A percentile compares a stretch with the other conserved stretches of the same genome.
phyloP scores from a whole-genome alignment of 2,329 filamentous ascomycete genomes.

The Phaeosphaeria sp. region DNA sequence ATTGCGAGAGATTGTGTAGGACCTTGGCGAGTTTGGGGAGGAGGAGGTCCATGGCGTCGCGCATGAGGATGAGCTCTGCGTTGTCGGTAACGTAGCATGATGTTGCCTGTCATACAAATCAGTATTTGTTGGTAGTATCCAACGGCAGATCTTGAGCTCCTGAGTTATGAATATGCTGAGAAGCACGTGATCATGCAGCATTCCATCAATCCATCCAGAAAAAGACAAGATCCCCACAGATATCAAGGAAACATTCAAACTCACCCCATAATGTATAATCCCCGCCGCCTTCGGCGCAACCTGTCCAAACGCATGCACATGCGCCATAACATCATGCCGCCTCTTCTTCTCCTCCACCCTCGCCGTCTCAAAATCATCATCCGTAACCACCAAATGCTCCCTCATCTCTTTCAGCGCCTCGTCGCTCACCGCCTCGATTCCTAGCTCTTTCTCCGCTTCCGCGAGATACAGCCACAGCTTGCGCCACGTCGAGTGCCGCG shows the following conservation, averaged over 20 bases:
- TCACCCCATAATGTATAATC: constrained; percentile 77
- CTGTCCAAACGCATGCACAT: constrained; percentile 75
- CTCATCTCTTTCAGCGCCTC: constrained; percentile 61
- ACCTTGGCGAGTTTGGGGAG: constrained; percentile 80
- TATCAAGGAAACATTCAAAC: constrained; percentile 56
- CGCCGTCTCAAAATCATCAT: constrained; percentile 56
- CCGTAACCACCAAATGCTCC: constrained; percentile 53
- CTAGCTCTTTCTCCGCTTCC: constrained; percentile 81
- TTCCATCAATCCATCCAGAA: not conserved
- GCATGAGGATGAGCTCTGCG: constrained; percentile 67
- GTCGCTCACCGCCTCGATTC: constrained; percentile 72
- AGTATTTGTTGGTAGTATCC: too few relatives aligned
- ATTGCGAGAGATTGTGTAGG: constrained; percentile 74
- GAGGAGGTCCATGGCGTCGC: constrained; percentile 77
- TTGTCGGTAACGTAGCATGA: constrained; percentile 39
- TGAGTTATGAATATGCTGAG: too few relatives aligned
- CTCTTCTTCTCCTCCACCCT: constrained; percentile 60
- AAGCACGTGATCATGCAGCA: not conserved
- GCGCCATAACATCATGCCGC: constrained; percentile 72
- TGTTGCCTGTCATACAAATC: constrained; percentile 60
- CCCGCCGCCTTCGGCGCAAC: constrained; percentile 79
- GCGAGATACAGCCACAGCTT: constrained; percentile 86
- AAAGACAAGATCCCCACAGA: not conserved
- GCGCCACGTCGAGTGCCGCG: constrained; percentile 79
- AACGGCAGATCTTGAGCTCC: too few relatives aligned